phyloP scores from a whole-genome alignment of 805 yeast genomes.

The Candida verbasci region DNA sequence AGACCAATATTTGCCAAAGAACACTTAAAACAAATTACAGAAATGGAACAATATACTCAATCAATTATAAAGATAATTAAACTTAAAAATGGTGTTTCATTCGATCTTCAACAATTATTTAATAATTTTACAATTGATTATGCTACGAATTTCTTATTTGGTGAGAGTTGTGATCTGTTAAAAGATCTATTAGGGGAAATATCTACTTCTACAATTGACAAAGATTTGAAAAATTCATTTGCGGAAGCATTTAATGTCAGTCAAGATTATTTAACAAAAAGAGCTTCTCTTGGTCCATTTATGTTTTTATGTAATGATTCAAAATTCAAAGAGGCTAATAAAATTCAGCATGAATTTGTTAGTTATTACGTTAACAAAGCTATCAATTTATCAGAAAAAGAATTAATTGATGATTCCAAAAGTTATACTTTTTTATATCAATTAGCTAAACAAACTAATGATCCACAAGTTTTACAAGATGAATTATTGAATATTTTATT shows the following conservation, averaged over 20 bases:
- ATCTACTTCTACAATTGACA: background rate
- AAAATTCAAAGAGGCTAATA: conserved; percentile 23
- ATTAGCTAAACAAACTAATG: conserved; percentile 32
- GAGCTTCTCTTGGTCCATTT: conserved; percentile 19
- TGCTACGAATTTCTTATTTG: conserved; percentile 39
- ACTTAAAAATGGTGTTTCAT: conserved; percentile 18
- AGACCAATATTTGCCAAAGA: conserved; percentile 42
- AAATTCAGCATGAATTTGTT: background rate
- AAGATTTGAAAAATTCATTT: conserved; percentile 27
- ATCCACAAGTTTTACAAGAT: conserved; percentile 30
- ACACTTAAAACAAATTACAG: conserved; percentile 34
- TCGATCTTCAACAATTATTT: conserved; percentile 36
- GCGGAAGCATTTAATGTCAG: conserved; percentile 29
- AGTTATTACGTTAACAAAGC: conserved; percentile 27
- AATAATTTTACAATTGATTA: conserved; percentile 36
- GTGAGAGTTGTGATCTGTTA: conserved; percentile 31
- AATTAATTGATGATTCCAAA: conserved; percentile 17
- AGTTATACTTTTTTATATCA: conserved; percentile 35
- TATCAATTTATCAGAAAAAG: conserved; percentile 18
- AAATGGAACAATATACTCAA: conserved; percentile 38
- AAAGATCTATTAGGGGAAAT: conserved; percentile 1
- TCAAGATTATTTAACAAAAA: conserved; percentile 24
- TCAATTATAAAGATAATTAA: conserved; percentile 27
- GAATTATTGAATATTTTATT: conserved; percentile 35
- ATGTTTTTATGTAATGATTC: conserved; percentile 19